Percentiles rank a stretch among this genome's conserved stretches.
phyloP scores from a whole-genome alignment of 768 basidiomycete species.

The Epithele typhae region DNA sequence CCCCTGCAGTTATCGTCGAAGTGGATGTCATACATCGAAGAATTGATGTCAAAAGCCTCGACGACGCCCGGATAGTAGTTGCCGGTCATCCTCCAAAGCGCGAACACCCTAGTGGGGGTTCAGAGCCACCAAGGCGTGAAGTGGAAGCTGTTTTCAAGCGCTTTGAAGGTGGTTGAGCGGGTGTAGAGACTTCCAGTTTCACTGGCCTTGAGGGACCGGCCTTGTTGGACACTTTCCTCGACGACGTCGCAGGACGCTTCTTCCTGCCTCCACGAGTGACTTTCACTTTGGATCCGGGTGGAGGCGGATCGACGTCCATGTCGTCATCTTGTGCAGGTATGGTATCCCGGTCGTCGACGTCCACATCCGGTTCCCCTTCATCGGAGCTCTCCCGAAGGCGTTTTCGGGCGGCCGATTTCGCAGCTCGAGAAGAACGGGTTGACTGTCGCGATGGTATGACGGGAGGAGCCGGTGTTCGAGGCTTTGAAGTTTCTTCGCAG shows the following conservation, averaged over 20 bases:
- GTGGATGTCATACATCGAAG: constrained; percentile 40
- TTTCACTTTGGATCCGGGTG: constrained; percentile 17
- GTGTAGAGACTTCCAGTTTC: constrained; percentile 8
- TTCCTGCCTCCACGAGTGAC: constrained; percentile 34
- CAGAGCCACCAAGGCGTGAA: neutral
- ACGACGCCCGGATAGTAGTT: constrained; percentile 62
- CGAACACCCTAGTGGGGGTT: constrained; percentile 59
- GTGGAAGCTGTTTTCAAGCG: constrained; percentile 15
- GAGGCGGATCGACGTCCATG: constrained; percentile 25
- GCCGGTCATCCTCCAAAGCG: constrained; percentile 57
- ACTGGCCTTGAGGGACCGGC: neutral
- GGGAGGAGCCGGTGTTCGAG: neutral
- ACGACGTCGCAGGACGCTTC: constrained; percentile 16
- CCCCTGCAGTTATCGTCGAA: constrained; percentile 63
- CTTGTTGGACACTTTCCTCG: constrained; percentile 24
- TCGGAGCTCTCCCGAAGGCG: constrained; percentile 8
- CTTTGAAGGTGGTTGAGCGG: constrained; percentile 14
- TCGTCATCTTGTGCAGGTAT: constrained; percentile 42
- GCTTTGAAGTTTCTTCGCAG: constrained; percentile 11
- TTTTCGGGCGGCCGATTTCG: constrained; percentile 4
- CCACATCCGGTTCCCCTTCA: constrained; percentile 34
- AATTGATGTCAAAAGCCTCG: constrained; percentile 29
- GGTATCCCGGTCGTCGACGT: constrained; percentile 15
- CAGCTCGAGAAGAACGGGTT: constrained; percentile 6
- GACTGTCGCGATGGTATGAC: neutral